Base-by-base conservation (phyloP, 495 filamentous ascomycete species). In the Aspergillus steynii region DNA sequence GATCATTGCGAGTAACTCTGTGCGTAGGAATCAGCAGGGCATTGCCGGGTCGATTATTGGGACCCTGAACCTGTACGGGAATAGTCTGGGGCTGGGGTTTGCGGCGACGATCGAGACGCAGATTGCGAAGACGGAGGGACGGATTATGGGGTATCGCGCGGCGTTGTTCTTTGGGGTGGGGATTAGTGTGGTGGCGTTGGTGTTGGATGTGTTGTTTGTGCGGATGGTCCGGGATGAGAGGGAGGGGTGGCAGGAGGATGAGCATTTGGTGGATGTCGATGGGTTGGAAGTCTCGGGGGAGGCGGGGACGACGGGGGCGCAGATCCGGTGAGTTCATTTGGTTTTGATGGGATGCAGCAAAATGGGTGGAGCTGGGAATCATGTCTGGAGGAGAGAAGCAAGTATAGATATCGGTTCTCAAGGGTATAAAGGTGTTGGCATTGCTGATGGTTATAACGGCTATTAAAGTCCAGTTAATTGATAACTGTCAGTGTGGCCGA, bases 1-100 rank as follows among this genome's bases (percentile, higher is more conserved):
- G 56, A 83, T 85, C 50, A 83, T 85, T 59, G 82, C 80, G 5
- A 83, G 80, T 53, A 84, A 84, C 56, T 73, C 71, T 0, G 82
- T 84, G 10, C 70, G 69, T 15, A 65, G 75, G n/a, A 66, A 74
- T 27, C 71, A 84, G 54, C 82, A 85, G 55, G 82, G 82, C 0
- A 73, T 82, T 55, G 81, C 80, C 0, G 81, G 75, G 3, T 79
- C 76, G 0, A 65, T 83, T 8, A 75, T 84, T 37, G 79, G 79
- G 0, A 77, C 76, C 3, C 56, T 85, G 25, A 74, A 77, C 55
- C 63, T 79, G 5, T 85, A 83, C 59, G 80, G 81, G 6, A 77
- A 71, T 29, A 78, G 77, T 63, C 63, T 78, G 2, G 82, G 81
- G 0, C 49, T 84, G 10, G 81, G 82, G 0, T 83, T 84, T 64